Conservation (phyloP, 1,284 basidiomycete species). For the Sporisorium graminicola region DNA sequence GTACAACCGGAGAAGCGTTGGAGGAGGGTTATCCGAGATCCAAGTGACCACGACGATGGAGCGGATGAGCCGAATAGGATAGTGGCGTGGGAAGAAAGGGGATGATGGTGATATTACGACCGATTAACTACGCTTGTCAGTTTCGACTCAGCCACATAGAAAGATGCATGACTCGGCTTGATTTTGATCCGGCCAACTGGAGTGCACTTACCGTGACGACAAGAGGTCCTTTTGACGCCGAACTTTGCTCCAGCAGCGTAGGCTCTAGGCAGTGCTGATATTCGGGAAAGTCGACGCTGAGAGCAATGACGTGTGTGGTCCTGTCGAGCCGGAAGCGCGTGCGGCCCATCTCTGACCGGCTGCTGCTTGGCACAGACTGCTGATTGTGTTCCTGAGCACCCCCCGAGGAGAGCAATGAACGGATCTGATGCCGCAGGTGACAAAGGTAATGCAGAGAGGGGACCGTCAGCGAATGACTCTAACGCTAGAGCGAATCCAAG, state of each 20-base stretch:
- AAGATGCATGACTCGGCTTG: background rate
- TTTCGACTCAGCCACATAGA: background rate
- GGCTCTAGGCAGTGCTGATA: constrained; percentile 48
- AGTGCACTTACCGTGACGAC: constrained; percentile 42
- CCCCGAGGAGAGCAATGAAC: constrained; percentile 11
- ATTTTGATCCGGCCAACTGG: background rate
- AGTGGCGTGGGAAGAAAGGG: constrained; percentile 7
- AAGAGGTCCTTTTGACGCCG: constrained; percentile 15
- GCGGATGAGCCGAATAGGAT: constrained; percentile 15
- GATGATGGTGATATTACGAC: background rate
- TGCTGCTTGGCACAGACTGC: constrained; percentile 10
- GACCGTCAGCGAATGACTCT: background rate
- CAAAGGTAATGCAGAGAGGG: background rate
- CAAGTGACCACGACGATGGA: background rate
- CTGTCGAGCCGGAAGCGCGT: constrained; percentile 47
- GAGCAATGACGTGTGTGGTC: constrained; percentile 72
- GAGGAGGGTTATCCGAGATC: constrained; percentile 8
- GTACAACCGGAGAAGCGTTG: constrained; percentile 8
- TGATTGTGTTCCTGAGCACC: constrained; percentile 11
- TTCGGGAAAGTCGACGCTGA: constrained; percentile 75
- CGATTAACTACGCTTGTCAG: constrained; percentile 18
- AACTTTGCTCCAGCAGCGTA: constrained; percentile 17
- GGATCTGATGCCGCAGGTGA: constrained; percentile 12
- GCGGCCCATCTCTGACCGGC: background rate
- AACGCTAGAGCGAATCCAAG: background rate